phyloP scores from a whole-genome alignment of 2,329 filamentous ascomycete genomes.

The Xylaria sp. region DNA sequence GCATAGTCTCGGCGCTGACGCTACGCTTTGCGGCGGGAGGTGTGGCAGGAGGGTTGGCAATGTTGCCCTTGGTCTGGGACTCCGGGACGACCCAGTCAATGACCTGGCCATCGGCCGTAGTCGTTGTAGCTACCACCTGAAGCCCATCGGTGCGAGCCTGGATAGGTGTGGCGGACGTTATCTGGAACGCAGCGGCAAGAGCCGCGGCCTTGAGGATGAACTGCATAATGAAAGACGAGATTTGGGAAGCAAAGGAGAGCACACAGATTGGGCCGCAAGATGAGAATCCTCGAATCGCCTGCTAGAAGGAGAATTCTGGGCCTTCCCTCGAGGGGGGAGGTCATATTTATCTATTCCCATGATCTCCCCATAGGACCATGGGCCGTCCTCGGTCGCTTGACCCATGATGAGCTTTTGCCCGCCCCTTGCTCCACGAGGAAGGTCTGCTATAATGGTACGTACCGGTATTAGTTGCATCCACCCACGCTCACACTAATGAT shows the following conservation, averaged over 20 bases:
- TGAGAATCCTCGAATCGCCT: slow-evolving; percentile 5
- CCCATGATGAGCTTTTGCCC: slow-evolving; percentile 20
- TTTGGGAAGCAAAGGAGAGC: slow-evolving; percentile 2
- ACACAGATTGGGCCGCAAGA: background rate
- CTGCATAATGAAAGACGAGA: slow-evolving; percentile 20
- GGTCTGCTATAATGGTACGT: slow-evolving; percentile 19
- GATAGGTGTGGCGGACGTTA: slow-evolving; percentile 28
- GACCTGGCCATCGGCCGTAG: slow-evolving; percentile 29
- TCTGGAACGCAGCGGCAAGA: slow-evolving; percentile 31
- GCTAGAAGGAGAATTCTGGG: background rate
- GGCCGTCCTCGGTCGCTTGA: background rate
- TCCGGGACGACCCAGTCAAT: slow-evolving; percentile 37
- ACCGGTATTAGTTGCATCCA: slow-evolving; percentile 13
- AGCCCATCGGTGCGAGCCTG: slow-evolving; percentile 13
- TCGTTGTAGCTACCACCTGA: slow-evolving; percentile 34
- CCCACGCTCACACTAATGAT: slow-evolving; percentile 21
- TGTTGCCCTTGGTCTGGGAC: slow-evolving; percentile 23
- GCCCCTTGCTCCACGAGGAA: slow-evolving; percentile 28
- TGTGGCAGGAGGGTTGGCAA: slow-evolving; percentile 27
- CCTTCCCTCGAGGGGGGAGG: background rate
- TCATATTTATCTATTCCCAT: slow-evolving; percentile 30
- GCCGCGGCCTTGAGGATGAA: slow-evolving; percentile 35
- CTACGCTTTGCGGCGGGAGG: slow-evolving; percentile 22
- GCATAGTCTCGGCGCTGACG: background rate
- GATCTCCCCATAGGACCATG: background rate